Percentiles rank a stretch among this genome's conserved stretches.
These are phyloP conservation scores for Alternaria sp. DNA, from an alignment of 2,329 filamentous ascomycete species.

Conservation along the genomic window DNA sequence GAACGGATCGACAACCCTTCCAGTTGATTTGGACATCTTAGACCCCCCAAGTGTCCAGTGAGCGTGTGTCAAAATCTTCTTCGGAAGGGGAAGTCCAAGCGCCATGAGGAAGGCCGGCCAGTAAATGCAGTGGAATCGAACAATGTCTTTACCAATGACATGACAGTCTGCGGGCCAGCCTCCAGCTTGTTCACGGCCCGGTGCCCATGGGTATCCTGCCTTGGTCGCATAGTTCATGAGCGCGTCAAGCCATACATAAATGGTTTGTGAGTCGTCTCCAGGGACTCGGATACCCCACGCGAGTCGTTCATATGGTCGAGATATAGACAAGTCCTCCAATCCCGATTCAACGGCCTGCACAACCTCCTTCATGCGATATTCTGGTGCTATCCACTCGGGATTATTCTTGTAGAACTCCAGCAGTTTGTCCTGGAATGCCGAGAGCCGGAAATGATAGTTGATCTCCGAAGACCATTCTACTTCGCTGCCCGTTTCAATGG, in stretches of 20 bases:
- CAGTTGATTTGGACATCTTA: constrained; percentile 97
- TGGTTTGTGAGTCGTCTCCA: constrained; percentile 83
- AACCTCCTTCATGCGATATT: constrained; percentile 78
- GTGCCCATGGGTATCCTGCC: constrained; percentile 83
- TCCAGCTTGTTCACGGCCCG: constrained; percentile 67
- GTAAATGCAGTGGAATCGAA: constrained; percentile 94
- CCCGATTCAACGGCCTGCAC: constrained; percentile 78
- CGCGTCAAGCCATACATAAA: constrained; percentile 98
- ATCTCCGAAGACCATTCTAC: constrained; percentile 94
- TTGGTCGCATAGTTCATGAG: constrained; percentile 93
- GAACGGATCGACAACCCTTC: constrained; percentile 95
- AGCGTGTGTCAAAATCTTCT: constrained; percentile 83
- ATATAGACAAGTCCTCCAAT: constrained; percentile 88
- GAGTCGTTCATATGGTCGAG: constrained; percentile 78
- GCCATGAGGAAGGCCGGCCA: constrained; percentile 98
- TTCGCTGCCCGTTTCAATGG: constrained; percentile 86
- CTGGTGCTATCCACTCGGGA: constrained; percentile 79
- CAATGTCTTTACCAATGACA: constrained; percentile 94
- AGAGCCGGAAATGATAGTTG: constrained; percentile 95
- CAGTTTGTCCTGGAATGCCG: constrained; percentile 79
- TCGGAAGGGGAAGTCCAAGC: constrained; percentile 79
- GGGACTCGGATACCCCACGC: constrained; percentile 92
- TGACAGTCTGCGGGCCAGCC: constrained; percentile 94
- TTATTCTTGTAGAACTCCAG: constrained; percentile 82
- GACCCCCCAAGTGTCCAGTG: constrained; percentile 93